Evolutionary conservation across 768 basidiomycete genomes (phyloP).

Genomic region (Auricularia cornea): DNA sequence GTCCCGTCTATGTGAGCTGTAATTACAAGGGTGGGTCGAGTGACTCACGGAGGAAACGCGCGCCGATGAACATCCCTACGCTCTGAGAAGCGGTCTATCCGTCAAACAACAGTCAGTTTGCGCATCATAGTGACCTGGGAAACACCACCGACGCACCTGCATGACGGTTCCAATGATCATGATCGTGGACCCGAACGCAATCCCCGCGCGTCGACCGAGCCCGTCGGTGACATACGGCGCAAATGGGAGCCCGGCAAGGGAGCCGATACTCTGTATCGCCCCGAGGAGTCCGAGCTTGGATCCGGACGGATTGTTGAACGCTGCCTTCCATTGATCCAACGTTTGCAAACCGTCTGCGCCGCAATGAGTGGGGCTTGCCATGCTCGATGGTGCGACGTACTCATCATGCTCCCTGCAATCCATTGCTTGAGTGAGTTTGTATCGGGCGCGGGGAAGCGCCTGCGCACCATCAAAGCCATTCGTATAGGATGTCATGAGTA

Average conservation of each 20-base stretch:
- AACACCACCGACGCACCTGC: constrained; percentile 44
- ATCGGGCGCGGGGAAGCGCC: no score
- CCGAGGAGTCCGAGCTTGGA: constrained; percentile 59
- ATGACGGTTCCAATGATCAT: constrained; percentile 57
- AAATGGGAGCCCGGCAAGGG: constrained; percentile 58
- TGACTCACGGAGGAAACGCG: constrained; percentile 35
- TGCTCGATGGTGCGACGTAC: no score
- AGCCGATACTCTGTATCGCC: constrained; percentile 51
- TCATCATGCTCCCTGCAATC: no score
- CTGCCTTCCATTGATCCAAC: constrained; percentile 50
- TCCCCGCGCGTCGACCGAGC: constrained; percentile 55
- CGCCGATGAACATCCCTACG: constrained; percentile 46
- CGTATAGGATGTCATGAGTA: no score
- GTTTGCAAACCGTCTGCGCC: constrained; percentile 52
- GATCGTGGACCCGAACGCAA: constrained; percentile 57
- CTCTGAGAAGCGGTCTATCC: constrained; percentile 22
- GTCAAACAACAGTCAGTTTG: neutral
- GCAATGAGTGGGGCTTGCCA: no score
- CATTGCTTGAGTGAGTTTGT: no score
- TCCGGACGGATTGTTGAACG: constrained; percentile 51
- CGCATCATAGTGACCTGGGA: no score
- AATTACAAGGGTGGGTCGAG: no score
- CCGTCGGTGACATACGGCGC: constrained; percentile 65
- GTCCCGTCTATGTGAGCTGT: no score
- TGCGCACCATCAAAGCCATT: no score